phyloP scores from a whole-genome alignment of 495 filamentous ascomycete species.

The Xylaria scruposa region DNA sequence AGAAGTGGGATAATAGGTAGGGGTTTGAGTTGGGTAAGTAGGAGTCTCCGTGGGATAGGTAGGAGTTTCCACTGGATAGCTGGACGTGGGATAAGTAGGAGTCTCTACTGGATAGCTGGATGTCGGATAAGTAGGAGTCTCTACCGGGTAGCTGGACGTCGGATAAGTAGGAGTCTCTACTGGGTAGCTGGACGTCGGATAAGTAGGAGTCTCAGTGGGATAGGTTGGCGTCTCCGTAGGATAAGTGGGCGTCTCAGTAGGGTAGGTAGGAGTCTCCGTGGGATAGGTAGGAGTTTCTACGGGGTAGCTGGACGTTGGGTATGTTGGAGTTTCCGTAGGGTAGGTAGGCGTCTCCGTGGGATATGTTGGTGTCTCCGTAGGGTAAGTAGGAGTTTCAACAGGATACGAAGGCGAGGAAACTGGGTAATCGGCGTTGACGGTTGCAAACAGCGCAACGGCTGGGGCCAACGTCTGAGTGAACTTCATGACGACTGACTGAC shows the following conservation, averaged over 20 bases:
- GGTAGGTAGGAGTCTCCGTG: conserved; percentile 7
- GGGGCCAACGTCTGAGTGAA: conserved; percentile 44
- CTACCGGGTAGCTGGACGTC: background rate
- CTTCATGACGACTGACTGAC: conserved; percentile 46
- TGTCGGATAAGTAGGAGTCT: conserved; percentile 20
- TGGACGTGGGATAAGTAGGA: conserved; percentile 6
- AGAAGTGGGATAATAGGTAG: conserved; percentile 23
- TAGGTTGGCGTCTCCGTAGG: conserved; percentile 3
- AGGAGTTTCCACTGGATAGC: conserved; percentile 18
- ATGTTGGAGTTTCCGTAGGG: conserved; percentile 11
- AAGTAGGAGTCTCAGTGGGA: conserved; percentile 3
- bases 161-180: conserved; percentile 7
- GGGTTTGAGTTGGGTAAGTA: conserved; percentile 16
- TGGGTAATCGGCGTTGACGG: conserved; percentile 37
- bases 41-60: conserved; percentile 27
- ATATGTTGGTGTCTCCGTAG: conserved; percentile 9
- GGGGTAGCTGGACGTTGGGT: conserved; percentile 19
- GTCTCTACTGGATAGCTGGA: conserved; percentile 14
- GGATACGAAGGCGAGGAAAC: conserved; percentile 28
- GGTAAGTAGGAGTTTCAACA: conserved; percentile 21
- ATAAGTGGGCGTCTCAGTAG: conserved; percentile 11
- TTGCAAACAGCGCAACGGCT: conserved; percentile 43
- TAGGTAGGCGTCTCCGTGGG: conserved; percentile 9
- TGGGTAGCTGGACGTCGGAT: conserved; percentile 12
- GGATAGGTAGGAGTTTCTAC: conserved; percentile 22